phyloP scores from a whole-genome alignment of 495 filamentous ascomycete genomes.

The Cenococcum geophilum region DNA sequence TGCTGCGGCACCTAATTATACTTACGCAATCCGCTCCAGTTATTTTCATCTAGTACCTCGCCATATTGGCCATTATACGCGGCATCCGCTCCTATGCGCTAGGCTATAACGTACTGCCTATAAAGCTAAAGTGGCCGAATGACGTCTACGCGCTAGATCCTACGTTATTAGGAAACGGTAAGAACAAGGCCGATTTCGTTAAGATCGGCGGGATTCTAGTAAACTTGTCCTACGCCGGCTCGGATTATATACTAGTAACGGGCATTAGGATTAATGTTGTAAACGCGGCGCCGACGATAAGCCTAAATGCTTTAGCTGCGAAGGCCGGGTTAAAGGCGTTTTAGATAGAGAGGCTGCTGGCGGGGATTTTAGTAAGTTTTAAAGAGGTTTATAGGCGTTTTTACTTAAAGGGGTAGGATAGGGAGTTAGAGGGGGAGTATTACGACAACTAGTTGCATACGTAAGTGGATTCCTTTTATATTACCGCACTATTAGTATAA shows the following conservation, averaged over 20 bases:
- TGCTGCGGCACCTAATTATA: constrained; percentile 71
- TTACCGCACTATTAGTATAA: neutral
- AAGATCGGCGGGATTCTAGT: constrained; percentile 95
- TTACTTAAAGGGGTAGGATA: constrained; percentile 62
- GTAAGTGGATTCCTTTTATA: constrained; percentile 12
- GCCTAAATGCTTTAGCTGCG: constrained; percentile 61
- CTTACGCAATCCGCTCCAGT: constrained; percentile 70
- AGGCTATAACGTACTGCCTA: constrained; percentile 65
- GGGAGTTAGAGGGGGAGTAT: constrained; percentile 67
- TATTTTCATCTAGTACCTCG: constrained; percentile 89
- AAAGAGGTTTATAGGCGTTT: constrained; percentile 75
- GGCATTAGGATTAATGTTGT: constrained; percentile 86
- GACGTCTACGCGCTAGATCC: constrained; percentile 83
- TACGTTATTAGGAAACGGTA: constrained; percentile 38
- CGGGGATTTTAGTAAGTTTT: constrained; percentile 72
- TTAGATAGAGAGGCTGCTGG: constrained; percentile 74
- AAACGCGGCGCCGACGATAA: constrained; percentile 82
- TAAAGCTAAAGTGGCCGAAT: constrained; percentile 96
- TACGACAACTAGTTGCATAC: constrained; percentile 86
- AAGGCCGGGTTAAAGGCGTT: constrained; percentile 45
- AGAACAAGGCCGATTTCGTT: constrained; percentile 47
- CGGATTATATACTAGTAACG: constrained; percentile 78
- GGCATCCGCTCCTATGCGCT: constrained; percentile 74
- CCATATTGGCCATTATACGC: constrained; percentile 81
- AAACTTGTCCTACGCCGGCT: constrained; percentile 72